Evolutionary conservation across 305 asterid genomes (phyloP).

Genomic region (Fraxinus latifolia): DNA sequence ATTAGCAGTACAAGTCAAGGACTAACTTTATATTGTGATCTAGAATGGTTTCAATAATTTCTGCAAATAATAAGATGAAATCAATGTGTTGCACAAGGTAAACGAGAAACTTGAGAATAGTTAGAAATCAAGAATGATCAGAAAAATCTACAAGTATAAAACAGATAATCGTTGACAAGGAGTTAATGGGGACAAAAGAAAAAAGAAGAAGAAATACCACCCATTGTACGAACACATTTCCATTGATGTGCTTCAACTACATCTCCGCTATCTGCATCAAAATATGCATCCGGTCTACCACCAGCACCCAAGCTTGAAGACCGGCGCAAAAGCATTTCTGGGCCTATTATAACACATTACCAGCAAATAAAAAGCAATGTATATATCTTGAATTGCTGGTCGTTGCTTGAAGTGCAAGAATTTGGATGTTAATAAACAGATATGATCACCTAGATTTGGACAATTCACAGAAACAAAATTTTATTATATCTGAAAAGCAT

Average conservation of each 20-base stretch:
- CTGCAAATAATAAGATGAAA: neutral
- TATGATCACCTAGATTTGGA: constrained; percentile 1
- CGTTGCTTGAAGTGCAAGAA: neutral
- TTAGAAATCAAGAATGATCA: constrained; percentile 8
- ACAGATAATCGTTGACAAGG: neutral
- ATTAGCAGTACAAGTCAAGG: neutral
- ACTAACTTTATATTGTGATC: neutral
- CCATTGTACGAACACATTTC: constrained; percentile 86
- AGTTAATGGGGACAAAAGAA: neutral
- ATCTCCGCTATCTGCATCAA: constrained; percentile 78
- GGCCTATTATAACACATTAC: constrained; percentile 47
- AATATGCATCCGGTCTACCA: constrained; percentile 42
- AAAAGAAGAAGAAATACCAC: constrained; percentile 46
- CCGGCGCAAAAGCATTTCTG: constrained; percentile 75
- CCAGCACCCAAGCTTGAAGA: constrained; percentile 54
- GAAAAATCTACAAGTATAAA: constrained; percentile 2
- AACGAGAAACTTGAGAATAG: constrained; percentile 1
- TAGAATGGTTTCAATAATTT: constrained; percentile 9
- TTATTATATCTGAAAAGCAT: constrained; percentile 1
- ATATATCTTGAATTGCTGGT: neutral
- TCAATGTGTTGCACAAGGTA: neutral
- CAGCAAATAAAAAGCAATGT: neutral
- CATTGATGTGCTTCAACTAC: constrained; percentile 82
- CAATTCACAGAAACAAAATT: neutral
- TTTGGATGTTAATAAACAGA: constrained; percentile 4